Percentiles rank a stretch among this genome's conserved stretches.
Conservation (phyloP, 768 basidiomycete genomes). For the Panaeolus cyanescens region DNA sequence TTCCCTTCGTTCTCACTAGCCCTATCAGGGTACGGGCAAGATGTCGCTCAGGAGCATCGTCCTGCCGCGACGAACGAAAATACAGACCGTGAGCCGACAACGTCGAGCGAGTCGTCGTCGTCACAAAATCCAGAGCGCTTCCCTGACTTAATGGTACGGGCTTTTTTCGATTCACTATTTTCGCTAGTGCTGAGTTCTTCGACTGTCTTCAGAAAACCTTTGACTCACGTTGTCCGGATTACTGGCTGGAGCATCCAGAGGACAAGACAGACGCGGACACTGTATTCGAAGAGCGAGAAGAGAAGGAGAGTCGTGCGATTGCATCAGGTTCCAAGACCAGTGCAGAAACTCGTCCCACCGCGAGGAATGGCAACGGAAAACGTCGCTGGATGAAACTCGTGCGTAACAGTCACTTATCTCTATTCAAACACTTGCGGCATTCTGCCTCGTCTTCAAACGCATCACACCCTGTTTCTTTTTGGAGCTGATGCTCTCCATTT, state of each 20-base stretch:
- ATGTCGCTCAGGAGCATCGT: not conserved
- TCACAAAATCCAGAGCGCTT: constrained; percentile 1
- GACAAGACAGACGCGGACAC: constrained; percentile 20
- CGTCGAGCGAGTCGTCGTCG: constrained; percentile 4
- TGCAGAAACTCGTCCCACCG: not conserved
- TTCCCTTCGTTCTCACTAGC: constrained; percentile 21
- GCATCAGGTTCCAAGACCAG: not conserved
- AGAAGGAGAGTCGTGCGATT: not conserved
- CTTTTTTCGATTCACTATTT: not conserved
- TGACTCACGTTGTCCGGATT: constrained; percentile 10
- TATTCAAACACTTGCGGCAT: constrained; percentile 1
- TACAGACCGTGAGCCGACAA: not conserved
- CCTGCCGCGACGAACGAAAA: not conserved
- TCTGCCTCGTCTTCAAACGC: not conserved
- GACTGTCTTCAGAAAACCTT: constrained; percentile 12
- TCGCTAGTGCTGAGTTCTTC: not conserved
- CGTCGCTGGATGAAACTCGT: constrained; percentile 1
- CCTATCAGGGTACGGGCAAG: constrained; percentile 8
- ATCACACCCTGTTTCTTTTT: not conserved
- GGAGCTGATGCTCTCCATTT: not conserved
- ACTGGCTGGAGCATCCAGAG: constrained; percentile 10
- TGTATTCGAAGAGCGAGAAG: constrained; percentile 15
- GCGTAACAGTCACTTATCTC: constrained; percentile 2
- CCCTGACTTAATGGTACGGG: constrained; percentile 16
- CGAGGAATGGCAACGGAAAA: not conserved